Evolutionary conservation across 306 rosid species (phyloP).

Genomic region (Glycine soja): DNA sequence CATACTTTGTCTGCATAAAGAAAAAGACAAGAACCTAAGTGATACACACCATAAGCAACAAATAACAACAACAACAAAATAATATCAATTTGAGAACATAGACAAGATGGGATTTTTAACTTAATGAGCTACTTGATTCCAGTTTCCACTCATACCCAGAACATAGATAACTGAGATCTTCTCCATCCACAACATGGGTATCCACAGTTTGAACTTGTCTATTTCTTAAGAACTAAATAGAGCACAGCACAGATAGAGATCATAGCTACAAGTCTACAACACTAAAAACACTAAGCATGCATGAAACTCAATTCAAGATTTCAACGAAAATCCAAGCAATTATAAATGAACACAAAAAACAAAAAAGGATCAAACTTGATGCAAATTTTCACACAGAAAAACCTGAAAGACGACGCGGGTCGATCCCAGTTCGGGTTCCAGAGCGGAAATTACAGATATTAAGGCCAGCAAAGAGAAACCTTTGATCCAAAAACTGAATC

Average conservation of each 20-base stretch:
- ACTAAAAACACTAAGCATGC: background rate
- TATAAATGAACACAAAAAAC: background rate
- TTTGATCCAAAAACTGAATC: conserved; percentile 40
- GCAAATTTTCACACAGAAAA: conserved; percentile 19
- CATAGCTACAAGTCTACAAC: background rate
- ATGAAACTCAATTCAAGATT: conserved; percentile 25
- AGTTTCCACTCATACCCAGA: conserved; percentile 23
- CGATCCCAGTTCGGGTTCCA: conserved; percentile 71
- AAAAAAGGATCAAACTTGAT: background rate
- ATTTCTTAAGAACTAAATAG: conserved; percentile 10
- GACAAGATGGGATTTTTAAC: conserved; percentile 38
- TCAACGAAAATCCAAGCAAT: conserved; percentile 30
- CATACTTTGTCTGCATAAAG: conserved; percentile 78
- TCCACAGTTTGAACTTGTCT: conserved; percentile 17
- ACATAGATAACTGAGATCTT: conserved; percentile 14
- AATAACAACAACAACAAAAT: conserved; percentile 12
- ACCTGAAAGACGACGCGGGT: conserved; percentile 92
- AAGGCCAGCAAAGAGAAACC: conserved; percentile 46
- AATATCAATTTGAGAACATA: conserved; percentile 24
- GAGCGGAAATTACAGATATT: conserved; percentile 36
- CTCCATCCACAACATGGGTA: conserved; percentile 28
- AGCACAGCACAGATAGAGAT: background rate
- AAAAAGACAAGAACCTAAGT: conserved; percentile 28
- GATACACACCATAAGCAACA: background rate
- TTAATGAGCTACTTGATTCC: conserved; percentile 18